Base-by-base conservation (phyloP, 1,284 basidiomycete genomes). In the Coniferiporia sulphurascens region DNA sequence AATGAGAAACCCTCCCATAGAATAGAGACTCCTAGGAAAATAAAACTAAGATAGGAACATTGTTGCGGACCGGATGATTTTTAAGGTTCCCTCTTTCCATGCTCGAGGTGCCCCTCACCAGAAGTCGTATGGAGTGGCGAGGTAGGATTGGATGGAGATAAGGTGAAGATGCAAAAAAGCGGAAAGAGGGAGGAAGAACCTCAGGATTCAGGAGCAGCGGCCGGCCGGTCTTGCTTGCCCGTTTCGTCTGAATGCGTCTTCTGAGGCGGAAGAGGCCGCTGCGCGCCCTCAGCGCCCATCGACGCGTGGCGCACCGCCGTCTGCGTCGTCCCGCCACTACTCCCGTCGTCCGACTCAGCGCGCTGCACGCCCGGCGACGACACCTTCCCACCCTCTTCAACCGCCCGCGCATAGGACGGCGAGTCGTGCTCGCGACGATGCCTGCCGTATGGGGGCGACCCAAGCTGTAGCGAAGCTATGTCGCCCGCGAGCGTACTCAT, bases 201-300 rank as follows among this genome's bases (percentile, higher is more conserved):
- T 12, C 41, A 43, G 41, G n/a, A 38, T n/a, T 38, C 13, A 41
- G 17, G 15, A 2, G 27, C 52, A 38, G 45, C 22, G 5, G 19
- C 27, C 36, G 52, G 27, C 27, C 56, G 48, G 10, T 44, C 36
- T 8, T 58, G 49, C 13, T 22, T 45, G 35, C 55, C 48, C 1
- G 48, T 57, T 36, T 61, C 49, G 35, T 56, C 59, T 5, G 59
- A 61, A 36, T 61, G 59, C 8, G 59, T 61, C 34, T 56, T 56
- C 22, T 56, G 55, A 38, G 46, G 41, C n/a, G 44, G 17, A 4
- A 38, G 15, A 35, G 55, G 52, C n/a, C 52, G 19, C n/a, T 41
- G 52, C n/a, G 46, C 27, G 38, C 38, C 38, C 12, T 54, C 58
- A 22, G 45, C 17, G 27, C 53, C 58, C 52, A 60, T 48, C n/a